These are phyloP conservation scores for Cyberlindnera sargentensis DNA, from an alignment of 805 yeast species.

Conservation along the genomic window DNA sequence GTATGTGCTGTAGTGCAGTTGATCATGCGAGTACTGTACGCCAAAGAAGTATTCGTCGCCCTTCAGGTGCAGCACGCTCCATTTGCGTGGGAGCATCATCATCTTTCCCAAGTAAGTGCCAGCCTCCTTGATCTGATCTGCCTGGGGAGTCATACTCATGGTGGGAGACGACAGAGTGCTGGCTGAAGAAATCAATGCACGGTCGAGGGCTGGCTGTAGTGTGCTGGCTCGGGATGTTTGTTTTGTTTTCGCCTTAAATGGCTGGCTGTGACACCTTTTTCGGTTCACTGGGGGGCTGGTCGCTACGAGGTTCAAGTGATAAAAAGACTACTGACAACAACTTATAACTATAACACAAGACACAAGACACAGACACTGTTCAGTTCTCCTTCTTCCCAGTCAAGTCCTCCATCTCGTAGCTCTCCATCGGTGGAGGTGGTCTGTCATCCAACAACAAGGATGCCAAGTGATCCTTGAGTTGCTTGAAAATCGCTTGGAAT, in stretches of 20 bases:
- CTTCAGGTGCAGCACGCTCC: conserved; percentile 14
- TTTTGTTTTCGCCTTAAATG: neutral
- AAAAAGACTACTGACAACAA: too few relatives aligned
- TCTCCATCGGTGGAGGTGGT: conserved; percentile 15
- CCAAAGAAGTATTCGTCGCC: conserved; percentile 16
- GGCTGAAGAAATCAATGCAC: too few relatives aligned
- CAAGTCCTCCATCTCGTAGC: conserved; percentile 27
- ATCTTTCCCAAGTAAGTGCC: neutral
- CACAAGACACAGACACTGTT: conserved; percentile 1
- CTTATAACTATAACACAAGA: neutral
- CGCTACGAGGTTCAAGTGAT: too few relatives aligned
- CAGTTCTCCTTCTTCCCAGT: conserved; percentile 13
- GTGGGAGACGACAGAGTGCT: neutral
- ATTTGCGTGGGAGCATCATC: conserved; percentile 17
- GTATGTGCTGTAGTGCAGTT: conserved; percentile 11
- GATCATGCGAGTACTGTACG: conserved; percentile 9
- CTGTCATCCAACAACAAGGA: conserved; percentile 51
- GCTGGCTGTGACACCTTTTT: neutral
- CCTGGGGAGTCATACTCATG: neutral
- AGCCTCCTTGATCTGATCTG: neutral
- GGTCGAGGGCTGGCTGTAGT: neutral
- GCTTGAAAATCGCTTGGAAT: conserved; percentile 45
- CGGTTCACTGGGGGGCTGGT: too few relatives aligned
- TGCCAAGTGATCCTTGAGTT: conserved; percentile 49
- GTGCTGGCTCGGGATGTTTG: neutral